These are phyloP conservation scores for Backusella circina DNA, from an alignment of 192 early-diverging fungal genomes.

Conservation along the genomic window DNA sequence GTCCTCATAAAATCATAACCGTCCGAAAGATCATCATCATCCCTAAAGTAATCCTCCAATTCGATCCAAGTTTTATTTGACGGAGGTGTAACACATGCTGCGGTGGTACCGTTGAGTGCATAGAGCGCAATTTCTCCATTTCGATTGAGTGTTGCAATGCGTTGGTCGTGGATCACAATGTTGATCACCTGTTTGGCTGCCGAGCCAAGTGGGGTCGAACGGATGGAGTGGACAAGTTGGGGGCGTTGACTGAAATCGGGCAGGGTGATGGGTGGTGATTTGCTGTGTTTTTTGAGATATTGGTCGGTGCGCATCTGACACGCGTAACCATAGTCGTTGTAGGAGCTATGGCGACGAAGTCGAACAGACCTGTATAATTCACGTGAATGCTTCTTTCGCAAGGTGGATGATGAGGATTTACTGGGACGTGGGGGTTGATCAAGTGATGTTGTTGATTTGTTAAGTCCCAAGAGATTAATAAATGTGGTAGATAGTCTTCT, in stretches of 20 bases:
- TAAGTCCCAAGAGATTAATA: neutral
- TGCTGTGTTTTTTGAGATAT: constrained; percentile 17
- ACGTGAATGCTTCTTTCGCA: neutral
- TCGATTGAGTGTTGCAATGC: constrained; percentile 26
- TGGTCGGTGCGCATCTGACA: constrained; percentile 28
- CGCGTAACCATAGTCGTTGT: constrained; percentile 35
- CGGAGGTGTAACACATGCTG: neutral
- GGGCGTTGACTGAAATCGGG: constrained; percentile 5
- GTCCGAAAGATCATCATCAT: constrained; percentile 28
- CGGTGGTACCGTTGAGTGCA: constrained; percentile 16
- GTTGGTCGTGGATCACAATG: constrained; percentile 6
- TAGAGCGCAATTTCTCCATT: constrained; percentile 31
- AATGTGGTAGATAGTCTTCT: constrained; percentile 4
- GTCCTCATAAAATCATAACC: constrained; percentile 30
- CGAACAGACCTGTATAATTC: constrained; percentile 5
- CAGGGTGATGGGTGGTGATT: neutral
- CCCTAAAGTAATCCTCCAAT: neutral
- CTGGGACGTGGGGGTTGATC: neutral
- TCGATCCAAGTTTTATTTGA: constrained; percentile 21
- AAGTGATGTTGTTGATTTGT: neutral
- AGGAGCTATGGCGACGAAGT: constrained; percentile 27
- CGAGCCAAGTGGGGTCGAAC: constrained; percentile 1
- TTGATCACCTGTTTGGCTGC: constrained; percentile 18
- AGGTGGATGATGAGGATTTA: neutral
- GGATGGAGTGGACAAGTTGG: constrained; percentile 17